Evolutionary conservation across 495 filamentous ascomycete genomes (phyloP).

Genomic region (Penicillium fimorum): DNA sequence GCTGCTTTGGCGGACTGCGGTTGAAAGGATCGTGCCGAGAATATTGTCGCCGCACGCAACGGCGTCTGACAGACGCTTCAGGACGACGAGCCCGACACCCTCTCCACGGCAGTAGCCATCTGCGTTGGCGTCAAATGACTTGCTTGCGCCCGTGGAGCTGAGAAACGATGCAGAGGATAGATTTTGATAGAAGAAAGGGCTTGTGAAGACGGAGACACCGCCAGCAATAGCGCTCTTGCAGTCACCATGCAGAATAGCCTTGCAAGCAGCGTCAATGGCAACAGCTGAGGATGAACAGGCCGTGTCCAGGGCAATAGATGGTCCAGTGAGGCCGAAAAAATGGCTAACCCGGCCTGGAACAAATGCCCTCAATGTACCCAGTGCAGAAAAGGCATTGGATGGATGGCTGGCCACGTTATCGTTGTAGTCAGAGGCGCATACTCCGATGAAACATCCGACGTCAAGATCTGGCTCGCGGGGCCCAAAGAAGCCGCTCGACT

Average conservation of each 20-base stretch:
- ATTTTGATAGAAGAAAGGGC: slow-evolving; percentile 19
- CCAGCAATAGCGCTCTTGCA: slow-evolving; percentile 22
- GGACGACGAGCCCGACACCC: slow-evolving; percentile 56
- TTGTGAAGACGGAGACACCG: slow-evolving; percentile 34
- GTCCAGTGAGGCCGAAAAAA: slow-evolving; percentile 38
- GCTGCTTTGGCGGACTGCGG: slow-evolving; percentile 27
- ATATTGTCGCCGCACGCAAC: slow-evolving; percentile 58
- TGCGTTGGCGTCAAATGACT: slow-evolving; percentile 62
- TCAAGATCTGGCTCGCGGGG: background rate
- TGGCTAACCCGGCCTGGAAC: slow-evolving; percentile 12
- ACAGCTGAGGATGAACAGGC: slow-evolving; percentile 30
- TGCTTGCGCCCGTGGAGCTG: slow-evolving; percentile 43
- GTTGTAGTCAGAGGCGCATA: slow-evolving; percentile 27
- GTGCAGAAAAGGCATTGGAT: slow-evolving; percentile 32
- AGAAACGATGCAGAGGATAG: slow-evolving; percentile 26
- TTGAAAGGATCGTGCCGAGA: slow-evolving; percentile 51
- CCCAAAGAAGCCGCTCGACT: slow-evolving; percentile 11
- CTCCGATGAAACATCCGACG: slow-evolving; percentile 35
- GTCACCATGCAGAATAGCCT: background rate
- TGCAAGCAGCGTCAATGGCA: slow-evolving; percentile 21
- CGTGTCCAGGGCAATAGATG: slow-evolving; percentile 30
- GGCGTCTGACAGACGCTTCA: slow-evolving; percentile 61
- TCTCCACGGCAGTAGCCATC: slow-evolving; percentile 71
- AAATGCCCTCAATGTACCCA: slow-evolving; percentile 20
- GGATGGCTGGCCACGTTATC: slow-evolving; percentile 31